Evolutionary conservation across 148 eudicot genomes (phyloP), one percentile per base, ranked within the genome.

Genomic region (Rhododendron molle): DNA sequence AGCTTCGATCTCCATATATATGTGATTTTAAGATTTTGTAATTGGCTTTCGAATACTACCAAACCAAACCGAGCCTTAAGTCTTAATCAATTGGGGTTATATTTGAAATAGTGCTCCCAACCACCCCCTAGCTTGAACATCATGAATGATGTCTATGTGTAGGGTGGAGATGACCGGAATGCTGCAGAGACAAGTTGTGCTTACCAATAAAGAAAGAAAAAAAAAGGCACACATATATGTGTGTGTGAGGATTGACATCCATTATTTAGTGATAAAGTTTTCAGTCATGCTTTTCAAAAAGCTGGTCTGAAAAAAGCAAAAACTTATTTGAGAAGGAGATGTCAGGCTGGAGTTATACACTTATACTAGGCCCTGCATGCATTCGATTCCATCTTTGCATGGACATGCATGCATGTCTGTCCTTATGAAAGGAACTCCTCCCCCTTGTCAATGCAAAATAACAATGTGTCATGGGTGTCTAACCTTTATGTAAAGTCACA

Each of bases 361-460:
- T n/a, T 65, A 65, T 26, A 3, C 32, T 16, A 5, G 78, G 82
- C 60, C 60, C 60, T 49, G 82, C 82, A 69, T 49, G 82, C 82
- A 69, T 28, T 69, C 74, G 65, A 80, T 80, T 69, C 36, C 82
- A 80, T 50, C 62, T 80, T 80, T 80, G 82, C 82, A 80, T 80
- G 40, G 58, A 16, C 58, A 54, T 28, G 38, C 21, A 54, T 16
- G 34, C 34, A 32, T 32, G 34, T 32, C 34, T 32, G 40, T 80
- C 82, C 18, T 47, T 2, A 18, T 30, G 26, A 40, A 76, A 40
- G 79, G 20, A 40, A 40, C 79, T 76, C 36, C 43, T 23, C 46
- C 12, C n/a, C n/a, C n/a, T n/a, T 74, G n/a, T 15, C 18, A 52
- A 49, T 52, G 56, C 56, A 15, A 52, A 52, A 52, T 52, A 46